A percentile compares a stretch with the other conserved stretches of the same genome.
phyloP scores from a whole-genome alignment of 2,329 filamentous ascomycete genomes.

The Aspergillus pseudoterreus region DNA sequence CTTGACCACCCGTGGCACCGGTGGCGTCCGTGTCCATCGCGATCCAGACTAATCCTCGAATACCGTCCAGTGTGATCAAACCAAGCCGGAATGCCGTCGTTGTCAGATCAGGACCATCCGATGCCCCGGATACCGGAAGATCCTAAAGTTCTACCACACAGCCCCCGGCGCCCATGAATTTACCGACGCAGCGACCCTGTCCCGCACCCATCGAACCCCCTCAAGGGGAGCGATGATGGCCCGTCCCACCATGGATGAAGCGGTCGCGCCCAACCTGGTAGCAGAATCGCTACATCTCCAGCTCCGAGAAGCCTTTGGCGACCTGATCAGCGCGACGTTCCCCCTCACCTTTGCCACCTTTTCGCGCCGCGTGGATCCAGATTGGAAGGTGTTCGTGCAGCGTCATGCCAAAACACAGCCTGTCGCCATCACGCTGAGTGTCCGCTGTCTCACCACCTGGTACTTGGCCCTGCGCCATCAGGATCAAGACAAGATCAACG shows the following conservation, averaged over 20 bases:
- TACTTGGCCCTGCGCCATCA: slow-evolving; percentile 13
- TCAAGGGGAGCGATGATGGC: not conserved
- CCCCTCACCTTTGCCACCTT: slow-evolving; percentile 14
- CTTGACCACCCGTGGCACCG: not conserved
- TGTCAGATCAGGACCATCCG: slow-evolving; percentile 11
- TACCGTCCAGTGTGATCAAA: slow-evolving; percentile 17
- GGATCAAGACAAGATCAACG: slow-evolving; percentile 10
- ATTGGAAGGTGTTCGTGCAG: slow-evolving; percentile 19
- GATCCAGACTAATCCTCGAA: not conserved
- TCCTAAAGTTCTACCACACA: slow-evolving; percentile 16
- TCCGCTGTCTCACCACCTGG: slow-evolving; percentile 13
- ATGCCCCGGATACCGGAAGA: slow-evolving; percentile 18
- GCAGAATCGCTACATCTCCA: slow-evolving; percentile 10
- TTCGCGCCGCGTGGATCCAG: slow-evolving; percentile 11
- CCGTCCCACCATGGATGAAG: slow-evolving; percentile 10
- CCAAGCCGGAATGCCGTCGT: slow-evolving; percentile 16
- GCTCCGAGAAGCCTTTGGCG: slow-evolving; percentile 14
- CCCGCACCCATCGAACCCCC: not conserved
- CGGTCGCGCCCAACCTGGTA: slow-evolving; percentile 8
- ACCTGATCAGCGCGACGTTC: slow-evolving; percentile 15
- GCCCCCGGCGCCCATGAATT: slow-evolving; percentile 4
- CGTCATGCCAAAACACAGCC: slow-evolving; percentile 6
- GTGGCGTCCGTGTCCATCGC: not conserved
- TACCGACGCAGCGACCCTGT: slow-evolving; percentile 1
- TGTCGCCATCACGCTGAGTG: slow-evolving; percentile 7